Evolutionary conservation across 2,329 filamentous ascomycete genomes (phyloP), one percentile per base, ranked within the genome.

Genomic region (Ceratocystis destructans): DNA sequence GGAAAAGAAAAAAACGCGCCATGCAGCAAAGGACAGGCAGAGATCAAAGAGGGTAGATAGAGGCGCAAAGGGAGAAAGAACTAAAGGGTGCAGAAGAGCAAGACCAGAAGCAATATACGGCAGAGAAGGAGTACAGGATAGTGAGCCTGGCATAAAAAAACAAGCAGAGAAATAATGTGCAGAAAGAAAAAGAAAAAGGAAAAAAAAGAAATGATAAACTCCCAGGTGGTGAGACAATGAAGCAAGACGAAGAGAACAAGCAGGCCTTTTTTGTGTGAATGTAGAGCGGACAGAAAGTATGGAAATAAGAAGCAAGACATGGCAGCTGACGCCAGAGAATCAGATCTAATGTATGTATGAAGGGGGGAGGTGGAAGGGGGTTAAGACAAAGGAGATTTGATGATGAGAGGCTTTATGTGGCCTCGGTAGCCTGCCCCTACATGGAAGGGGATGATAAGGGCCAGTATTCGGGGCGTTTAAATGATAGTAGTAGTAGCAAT

Each of bases 121-220:
- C 25, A 55, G 57, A 64, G 64, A 59, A 57, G 17, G 17, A 64
- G 57, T 20, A 59, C 37, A 28, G 33, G 59, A 33, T 25, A 61
- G 12, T n/a, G 17, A 55, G 37, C 20, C 33, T 48, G 44, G 59
- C 59, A 48, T 65, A 63, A 31, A 48, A 62, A 33, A 62, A 48
- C n/a, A 28, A 41, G 46, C 55, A 53, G 68, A 37, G 61, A 66
- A 61, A 61, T 50, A 62, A 67, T 64, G 45, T 64, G 64, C n/a
- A 65, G 55, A 28, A 57, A 62, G 45, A 45, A 61, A 64, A 61
- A 55, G 33, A 45, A 31, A 59, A 50, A 45, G 25, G 57, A 62
- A 41, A 22, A 10, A 20, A 50, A 62, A 53, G 25, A 62, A 62
- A 63, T 44, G 28, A 59, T 6, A 33, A 37, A 59, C 48, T 53